Conservation (phyloP, 1,139 yeast species). For the Suhomyces taliae region DNA sequence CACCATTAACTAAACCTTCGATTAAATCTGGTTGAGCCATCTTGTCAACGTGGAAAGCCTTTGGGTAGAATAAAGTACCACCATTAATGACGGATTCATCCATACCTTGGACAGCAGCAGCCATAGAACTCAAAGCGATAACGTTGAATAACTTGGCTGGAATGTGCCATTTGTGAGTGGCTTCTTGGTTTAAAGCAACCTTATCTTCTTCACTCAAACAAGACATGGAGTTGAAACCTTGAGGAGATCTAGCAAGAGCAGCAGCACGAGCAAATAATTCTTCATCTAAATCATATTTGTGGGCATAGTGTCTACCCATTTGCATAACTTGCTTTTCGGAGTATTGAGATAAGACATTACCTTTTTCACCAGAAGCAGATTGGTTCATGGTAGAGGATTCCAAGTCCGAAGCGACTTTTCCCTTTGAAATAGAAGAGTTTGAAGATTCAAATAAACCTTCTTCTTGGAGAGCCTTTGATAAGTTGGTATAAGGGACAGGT, state of each 20-base stretch:
- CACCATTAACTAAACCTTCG: conserved; percentile 74
- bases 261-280: conserved; percentile 75
- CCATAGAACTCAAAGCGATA: conserved; percentile 75
- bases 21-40: conserved; percentile 62
- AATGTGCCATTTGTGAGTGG: conserved; percentile 65
- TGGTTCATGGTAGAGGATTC: conserved; percentile 27
- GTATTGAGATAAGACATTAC: conserved; percentile 64
- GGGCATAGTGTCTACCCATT: conserved; percentile 72
- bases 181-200: conserved; percentile 50
- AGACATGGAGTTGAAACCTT: conserved; percentile 56
- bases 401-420: conserved; percentile 21
- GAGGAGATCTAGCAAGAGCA: conserved; percentile 69
- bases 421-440: conserved; percentile 21
- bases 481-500: neutral
- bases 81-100: conserved; percentile 88
- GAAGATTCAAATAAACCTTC: conserved; percentile 25
- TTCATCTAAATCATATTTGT: conserved; percentile 57
- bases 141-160: conserved; percentile 63
- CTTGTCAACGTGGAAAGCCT: conserved; percentile 35
- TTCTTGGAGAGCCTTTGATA: neutral
- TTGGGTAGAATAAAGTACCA: conserved; percentile 71
- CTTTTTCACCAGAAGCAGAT: conserved; percentile 29
- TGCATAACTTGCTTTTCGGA: conserved; percentile 63
- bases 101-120: conserved; percentile 93
- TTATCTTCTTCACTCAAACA: conserved; percentile 62